Evolutionary conservation across 352 stramenopile genomes (phyloP).

Genomic region (Globisporangium paddicum): DNA sequence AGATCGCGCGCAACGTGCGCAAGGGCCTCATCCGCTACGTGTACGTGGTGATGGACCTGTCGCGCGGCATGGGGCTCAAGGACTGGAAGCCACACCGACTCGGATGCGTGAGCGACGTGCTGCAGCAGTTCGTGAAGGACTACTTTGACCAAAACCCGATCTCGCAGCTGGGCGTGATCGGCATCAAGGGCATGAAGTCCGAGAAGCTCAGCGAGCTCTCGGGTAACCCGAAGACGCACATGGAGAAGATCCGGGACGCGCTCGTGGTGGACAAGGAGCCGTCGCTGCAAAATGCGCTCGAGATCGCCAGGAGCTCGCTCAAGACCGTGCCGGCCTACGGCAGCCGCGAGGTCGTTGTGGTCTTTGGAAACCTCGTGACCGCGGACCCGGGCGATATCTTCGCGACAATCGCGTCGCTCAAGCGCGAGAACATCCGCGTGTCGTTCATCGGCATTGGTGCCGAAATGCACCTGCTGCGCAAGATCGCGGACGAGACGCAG

Average conservation of each 20-base stretch:
- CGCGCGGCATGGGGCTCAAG: conserved; percentile 80
- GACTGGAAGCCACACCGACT: conserved; percentile 86
- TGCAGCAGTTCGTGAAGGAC: conserved; percentile 86
- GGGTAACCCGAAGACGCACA: conserved; percentile 84
- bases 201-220: conserved; percentile 91
- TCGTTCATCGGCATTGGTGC: conserved; percentile 93
- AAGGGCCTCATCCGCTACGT: conserved; percentile 85
- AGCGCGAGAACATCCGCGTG: conserved; percentile 88
- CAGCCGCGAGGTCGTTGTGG: conserved; percentile 90
- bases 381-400: conserved; percentile 97
- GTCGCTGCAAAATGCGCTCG: conserved; percentile 89
- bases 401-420: conserved; percentile 88
- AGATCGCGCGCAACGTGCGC: conserved; percentile 82
- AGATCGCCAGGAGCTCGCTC: conserved; percentile 87
- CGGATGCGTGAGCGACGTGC: conserved; percentile 51
- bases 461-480: conserved; percentile 90
- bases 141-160: conserved; percentile 96
- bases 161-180: conserved; percentile 88
- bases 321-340: conserved; percentile 87
- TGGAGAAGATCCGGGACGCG: conserved; percentile 65
- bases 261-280: conserved; percentile 79
- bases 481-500: conserved; percentile 88
- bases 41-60: conserved; percentile 83
- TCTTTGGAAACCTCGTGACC: conserved; percentile 94
- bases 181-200: conserved; percentile 87